Conservation (phyloP, 306 rosid genomes). For the Clitoria ternatea region DNA sequence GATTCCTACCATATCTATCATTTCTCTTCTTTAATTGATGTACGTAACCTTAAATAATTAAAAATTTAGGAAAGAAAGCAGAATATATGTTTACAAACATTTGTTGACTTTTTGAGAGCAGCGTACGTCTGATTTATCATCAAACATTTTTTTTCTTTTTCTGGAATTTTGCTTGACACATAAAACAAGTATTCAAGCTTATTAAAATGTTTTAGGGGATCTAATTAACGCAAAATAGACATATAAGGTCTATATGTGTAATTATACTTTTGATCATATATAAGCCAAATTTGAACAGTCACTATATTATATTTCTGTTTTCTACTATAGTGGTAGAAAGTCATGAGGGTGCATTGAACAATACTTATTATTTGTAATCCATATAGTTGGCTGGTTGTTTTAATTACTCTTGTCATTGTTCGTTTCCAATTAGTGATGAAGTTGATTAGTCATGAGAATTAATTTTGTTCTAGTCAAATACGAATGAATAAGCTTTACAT, state of each 20-base stretch:
- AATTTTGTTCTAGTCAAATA: not conserved
- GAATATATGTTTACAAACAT: not conserved
- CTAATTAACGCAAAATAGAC: too few relatives aligned
- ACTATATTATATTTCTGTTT: not conserved
- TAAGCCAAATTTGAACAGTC: not conserved
- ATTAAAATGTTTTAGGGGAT: not conserved
- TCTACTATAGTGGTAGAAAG: not conserved
- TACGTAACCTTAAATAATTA: too few relatives aligned
- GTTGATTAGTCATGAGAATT: not conserved
- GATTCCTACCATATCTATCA: too few relatives aligned
- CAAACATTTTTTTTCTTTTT: not conserved
- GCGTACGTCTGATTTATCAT: too few relatives aligned
- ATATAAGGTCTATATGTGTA: too few relatives aligned
- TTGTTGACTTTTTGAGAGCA: too few relatives aligned
- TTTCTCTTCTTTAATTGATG: too few relatives aligned
- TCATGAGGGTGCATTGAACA: conserved; percentile 26
- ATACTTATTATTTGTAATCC: not conserved
- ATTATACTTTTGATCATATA: not conserved
- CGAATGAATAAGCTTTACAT: not conserved
- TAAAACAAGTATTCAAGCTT: not conserved
- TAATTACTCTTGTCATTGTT: not conserved
- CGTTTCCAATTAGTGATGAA: not conserved
- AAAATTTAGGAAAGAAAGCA: too few relatives aligned
- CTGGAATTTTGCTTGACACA: not conserved
- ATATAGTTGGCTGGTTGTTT: not conserved